Conservation (phyloP, 352 stramenopile species). For the Peronospora farinosa region DNA sequence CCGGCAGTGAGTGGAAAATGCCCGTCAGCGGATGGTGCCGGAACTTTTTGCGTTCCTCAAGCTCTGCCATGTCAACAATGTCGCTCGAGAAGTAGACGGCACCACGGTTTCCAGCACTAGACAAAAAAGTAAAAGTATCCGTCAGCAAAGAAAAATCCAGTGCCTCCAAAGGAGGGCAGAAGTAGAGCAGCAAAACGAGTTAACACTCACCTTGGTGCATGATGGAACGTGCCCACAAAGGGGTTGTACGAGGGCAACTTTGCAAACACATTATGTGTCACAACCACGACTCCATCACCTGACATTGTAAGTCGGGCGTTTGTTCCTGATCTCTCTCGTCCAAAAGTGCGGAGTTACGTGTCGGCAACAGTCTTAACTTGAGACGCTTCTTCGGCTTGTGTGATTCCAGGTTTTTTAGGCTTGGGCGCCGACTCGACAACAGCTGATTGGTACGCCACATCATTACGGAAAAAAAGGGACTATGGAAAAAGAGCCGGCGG, state of each 20-base stretch:
- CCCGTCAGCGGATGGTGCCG: constrained; percentile 81
- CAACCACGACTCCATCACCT: constrained; percentile 36
- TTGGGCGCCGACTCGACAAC: constrained; percentile 31
- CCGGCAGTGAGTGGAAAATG: constrained; percentile 81
- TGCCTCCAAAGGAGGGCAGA: background rate
- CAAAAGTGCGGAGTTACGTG: constrained; percentile 5
- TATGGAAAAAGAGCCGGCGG: constrained; percentile 20
- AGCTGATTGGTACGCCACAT: constrained; percentile 24
- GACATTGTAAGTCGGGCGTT: constrained; percentile 20
- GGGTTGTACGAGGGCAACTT: constrained; percentile 83
- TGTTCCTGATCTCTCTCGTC: constrained; percentile 11
- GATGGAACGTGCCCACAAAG: constrained; percentile 86
- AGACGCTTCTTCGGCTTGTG: constrained; percentile 18
- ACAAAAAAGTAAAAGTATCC: constrained; percentile 7
- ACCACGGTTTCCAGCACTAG: constrained; percentile 74
- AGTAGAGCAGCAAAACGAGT: constrained; percentile 1
- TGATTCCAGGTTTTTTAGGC: constrained; percentile 6
- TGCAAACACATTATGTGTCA: constrained; percentile 71
- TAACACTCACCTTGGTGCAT: constrained; percentile 69
- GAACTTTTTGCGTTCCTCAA: constrained; percentile 87
- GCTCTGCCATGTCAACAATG: constrained; percentile 83
- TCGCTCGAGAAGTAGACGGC: constrained; percentile 85
- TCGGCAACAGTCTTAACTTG: constrained; percentile 4
- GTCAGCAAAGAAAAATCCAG: constrained; percentile 3
- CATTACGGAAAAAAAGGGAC: constrained; percentile 22